Base-by-base conservation (phyloP, 257 asterid species). In the Nicotiana otophora region DNA sequence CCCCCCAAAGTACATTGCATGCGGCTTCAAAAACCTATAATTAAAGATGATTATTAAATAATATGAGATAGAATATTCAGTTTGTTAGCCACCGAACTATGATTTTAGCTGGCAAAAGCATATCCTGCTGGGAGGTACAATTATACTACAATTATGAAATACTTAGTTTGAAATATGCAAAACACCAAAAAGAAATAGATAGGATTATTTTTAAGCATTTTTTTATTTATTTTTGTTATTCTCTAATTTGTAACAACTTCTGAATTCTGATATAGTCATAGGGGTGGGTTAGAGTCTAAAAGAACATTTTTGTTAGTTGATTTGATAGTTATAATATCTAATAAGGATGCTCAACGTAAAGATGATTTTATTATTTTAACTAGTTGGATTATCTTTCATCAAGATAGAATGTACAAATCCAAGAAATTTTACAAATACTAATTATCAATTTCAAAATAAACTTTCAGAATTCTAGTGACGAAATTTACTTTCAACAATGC, bases 51-150 rank as follows among this genome's bases (percentile, higher is more conserved):
- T 80, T 63, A 26, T 80, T 80, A 31, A 17, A 80, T 80, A 63
- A 23, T 80, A 79, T 23, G 20, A 65, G 26, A 57, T 78, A 63
- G 57, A 80, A 61, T 61, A 80, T 80, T 63, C 63, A 80, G 83
- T 23, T 63, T 63, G 76, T 63, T 80, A 23, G 76, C 42, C 72
- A 60, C 42, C 61, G 23, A 58, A 20, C 63, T 39, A 39, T 2
- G 48, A 39, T 39, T 62, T 36, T 80, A 80, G 83, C 83, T 80
- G 83, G 77, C 77, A 80, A 20, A 23, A 46, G 23, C 42, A 80
- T 80, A 63, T 48, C 61, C 20, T 46, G 61, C 51, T 48, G 79
- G 62, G 62, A 74, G 60, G 26, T 48, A 19, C 61, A 72, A 46
- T 23, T 72, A 70, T 70, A 42, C 58, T n/a, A 39, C 33, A 60